phyloP scores from a whole-genome alignment of 192 early-diverging fungal species.

The Endogone sp. region DNA sequence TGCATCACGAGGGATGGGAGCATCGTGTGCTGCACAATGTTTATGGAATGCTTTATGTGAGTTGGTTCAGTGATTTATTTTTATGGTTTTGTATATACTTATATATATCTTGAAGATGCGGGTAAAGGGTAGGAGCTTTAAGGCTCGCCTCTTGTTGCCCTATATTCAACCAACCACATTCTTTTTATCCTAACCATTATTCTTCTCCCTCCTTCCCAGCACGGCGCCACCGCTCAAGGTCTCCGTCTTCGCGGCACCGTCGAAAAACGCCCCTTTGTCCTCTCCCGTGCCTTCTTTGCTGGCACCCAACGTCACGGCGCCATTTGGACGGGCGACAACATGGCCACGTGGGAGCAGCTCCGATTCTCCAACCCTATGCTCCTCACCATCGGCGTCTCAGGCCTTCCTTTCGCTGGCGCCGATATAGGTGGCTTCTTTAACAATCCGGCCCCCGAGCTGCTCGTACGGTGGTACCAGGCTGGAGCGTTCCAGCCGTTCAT shows the following conservation, averaged over 20 bases:
- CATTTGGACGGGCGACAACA: constrained; percentile 98
- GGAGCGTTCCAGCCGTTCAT: constrained; percentile 96
- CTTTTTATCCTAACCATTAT: constrained; percentile 1
- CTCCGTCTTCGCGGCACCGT: constrained; percentile 56
- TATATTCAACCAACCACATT: background rate
- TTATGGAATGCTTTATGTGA: constrained; percentile 80
- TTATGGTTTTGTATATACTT: background rate
- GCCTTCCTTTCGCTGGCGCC: constrained; percentile 89
- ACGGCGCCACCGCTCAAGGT: constrained; percentile 83
- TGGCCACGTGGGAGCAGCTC: constrained; percentile 86
- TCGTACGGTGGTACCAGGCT: constrained; percentile 97
- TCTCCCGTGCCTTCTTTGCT: constrained; percentile 95
- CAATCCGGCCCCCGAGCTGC: constrained; percentile 85
- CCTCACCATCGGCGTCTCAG: constrained; percentile 79
- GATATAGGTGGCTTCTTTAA: constrained; percentile 98
- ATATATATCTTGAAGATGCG: background rate
- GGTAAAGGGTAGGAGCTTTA: too few relatives aligned
- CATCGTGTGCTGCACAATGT: constrained; percentile 96
- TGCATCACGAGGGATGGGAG: constrained; percentile 86
- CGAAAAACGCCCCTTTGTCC: constrained; percentile 81
- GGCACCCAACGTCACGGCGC: constrained; percentile 95
- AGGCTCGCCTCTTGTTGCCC: too few relatives aligned
- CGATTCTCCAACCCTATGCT: constrained; percentile 84
- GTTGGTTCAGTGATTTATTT: background rate
- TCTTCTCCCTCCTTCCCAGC: constrained; percentile 32